These are phyloP conservation scores for Ophiostoma australiae DNA, from an alignment of 2,329 filamentous ascomycete genomes.

Conservation along the genomic window DNA sequence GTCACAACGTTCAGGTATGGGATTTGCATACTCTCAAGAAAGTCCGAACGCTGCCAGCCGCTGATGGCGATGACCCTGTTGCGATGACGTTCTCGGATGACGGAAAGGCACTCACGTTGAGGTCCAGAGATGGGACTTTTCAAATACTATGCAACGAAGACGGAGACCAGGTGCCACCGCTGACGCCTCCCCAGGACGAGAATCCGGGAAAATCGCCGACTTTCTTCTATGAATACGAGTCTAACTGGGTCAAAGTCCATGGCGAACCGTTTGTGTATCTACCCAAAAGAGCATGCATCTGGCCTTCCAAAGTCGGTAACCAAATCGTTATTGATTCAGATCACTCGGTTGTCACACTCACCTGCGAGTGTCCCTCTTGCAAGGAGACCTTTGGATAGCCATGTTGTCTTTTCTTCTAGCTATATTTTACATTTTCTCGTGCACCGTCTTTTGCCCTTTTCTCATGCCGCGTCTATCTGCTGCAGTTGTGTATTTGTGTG, in stretches of 20 bases:
- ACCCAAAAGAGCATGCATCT: not conserved
- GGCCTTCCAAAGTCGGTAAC: not conserved
- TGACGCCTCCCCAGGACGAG: not conserved
- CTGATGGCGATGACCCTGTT: not conserved
- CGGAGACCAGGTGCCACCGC: not conserved
- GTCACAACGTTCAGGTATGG: not conserved
- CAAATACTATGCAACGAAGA: not conserved
- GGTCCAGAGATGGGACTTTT: not conserved
- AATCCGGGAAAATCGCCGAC: not conserved
- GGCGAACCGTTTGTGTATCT: not conserved
- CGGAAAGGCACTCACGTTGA: not conserved
- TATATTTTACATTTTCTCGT: not conserved
- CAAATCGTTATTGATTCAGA: not conserved
- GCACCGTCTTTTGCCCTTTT: too few relatives aligned
- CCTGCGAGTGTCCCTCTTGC: not conserved
- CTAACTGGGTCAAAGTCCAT: not conserved
- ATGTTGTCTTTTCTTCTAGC: not conserved
- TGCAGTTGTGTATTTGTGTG: too few relatives aligned
- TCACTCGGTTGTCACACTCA: not conserved
- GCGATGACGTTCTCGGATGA: not conserved
- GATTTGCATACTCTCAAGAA: not conserved
- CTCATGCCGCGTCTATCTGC: too few relatives aligned
- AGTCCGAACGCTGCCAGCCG: not conserved
- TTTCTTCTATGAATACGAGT: not conserved
- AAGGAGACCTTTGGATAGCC: not conserved